Percentiles rank a stretch among this genome's conserved stretches.
phyloP scores from a whole-genome alignment of 2,329 filamentous ascomycete genomes.

The Capronia epimyces region DNA sequence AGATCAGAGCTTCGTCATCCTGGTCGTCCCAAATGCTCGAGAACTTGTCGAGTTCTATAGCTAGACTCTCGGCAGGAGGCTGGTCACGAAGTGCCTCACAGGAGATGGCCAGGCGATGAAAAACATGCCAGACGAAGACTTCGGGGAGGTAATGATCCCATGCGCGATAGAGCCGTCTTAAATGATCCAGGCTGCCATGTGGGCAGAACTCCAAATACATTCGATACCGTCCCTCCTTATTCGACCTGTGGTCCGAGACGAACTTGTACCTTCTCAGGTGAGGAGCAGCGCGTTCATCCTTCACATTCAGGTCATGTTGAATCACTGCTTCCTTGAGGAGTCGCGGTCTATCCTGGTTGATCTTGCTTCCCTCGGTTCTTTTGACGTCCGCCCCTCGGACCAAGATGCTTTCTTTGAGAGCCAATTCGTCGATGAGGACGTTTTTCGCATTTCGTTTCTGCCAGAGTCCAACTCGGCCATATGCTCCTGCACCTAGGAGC shows the following conservation, averaged over 20 bases:
- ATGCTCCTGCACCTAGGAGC: conserved; percentile 17
- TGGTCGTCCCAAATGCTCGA: too few relatives aligned
- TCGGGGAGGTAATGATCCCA: conserved; percentile 24
- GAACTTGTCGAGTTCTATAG: too few relatives aligned
- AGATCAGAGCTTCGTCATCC: conserved; percentile 38
- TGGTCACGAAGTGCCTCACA: conserved; percentile 12
- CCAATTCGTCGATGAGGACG: conserved; percentile 17
- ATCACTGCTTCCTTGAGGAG: conserved; percentile 15
- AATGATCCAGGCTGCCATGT: conserved; percentile 12
- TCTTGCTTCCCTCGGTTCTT: too few relatives aligned
- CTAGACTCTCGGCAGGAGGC: conserved; percentile 6
- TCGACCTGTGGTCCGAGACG: background rate
- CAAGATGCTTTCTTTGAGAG: conserved; percentile 12
- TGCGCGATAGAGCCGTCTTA: conserved; percentile 16
- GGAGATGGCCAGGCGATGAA: conserved; percentile 17
- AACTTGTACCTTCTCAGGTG: conserved; percentile 21
- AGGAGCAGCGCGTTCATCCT: conserved; percentile 9
- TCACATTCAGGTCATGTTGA: conserved; percentile 14
- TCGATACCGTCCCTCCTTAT: conserved; percentile 6
- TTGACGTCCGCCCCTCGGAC: too few relatives aligned
- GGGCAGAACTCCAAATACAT: conserved; percentile 24
- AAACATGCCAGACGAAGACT: conserved; percentile 26
- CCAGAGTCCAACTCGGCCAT: conserved; percentile 22
- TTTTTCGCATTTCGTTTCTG: conserved; percentile 15
- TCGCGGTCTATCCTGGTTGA: conserved; percentile 1